Conservation (phyloP, 257 asterid genomes). For the Primulina tabacum region DNA sequence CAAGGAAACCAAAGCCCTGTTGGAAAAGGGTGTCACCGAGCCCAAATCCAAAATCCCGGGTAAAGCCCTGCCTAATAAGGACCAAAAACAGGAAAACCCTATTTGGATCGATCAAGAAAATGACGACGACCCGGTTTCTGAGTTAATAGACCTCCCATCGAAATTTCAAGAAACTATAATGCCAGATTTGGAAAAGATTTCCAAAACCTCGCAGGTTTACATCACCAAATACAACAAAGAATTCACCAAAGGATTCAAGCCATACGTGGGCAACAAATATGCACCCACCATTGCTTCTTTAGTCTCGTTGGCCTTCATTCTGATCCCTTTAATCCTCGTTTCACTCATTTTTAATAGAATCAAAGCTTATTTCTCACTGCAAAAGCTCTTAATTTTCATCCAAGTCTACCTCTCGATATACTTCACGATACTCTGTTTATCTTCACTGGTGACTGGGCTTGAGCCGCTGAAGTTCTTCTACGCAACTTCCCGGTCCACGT, state of each 20-base stretch:
- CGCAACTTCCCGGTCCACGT: constrained; percentile 82
- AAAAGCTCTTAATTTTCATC: constrained; percentile 71
- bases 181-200: constrained; percentile 77
- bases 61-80: constrained; percentile 25
- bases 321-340: constrained; percentile 69
- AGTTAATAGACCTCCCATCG: constrained; percentile 58
- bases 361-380: constrained; percentile 82
- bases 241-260: constrained; percentile 71
- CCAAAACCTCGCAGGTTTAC: constrained; percentile 62
- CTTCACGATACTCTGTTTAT: constrained; percentile 70
- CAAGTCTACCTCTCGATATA: constrained; percentile 78
- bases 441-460: constrained; percentile 68
- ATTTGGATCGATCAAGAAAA: constrained; percentile 44
- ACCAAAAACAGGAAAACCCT: constrained; percentile 29
- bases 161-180: constrained; percentile 71
- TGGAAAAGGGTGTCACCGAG: constrained; percentile 17
- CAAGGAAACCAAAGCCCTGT: constrained; percentile 42
- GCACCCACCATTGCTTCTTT: constrained; percentile 70
- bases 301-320: constrained; percentile 62
- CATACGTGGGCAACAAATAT: constrained; percentile 77
- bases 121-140: constrained; percentile 60
- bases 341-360: constrained; percentile 66
- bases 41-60: constrained; percentile 26
- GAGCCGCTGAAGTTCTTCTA: constrained; percentile 86
- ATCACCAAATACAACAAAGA: constrained; percentile 67